Base-by-base conservation (phyloP, 176 grass and related monocot species). In the Pontederia paniculata region DNA sequence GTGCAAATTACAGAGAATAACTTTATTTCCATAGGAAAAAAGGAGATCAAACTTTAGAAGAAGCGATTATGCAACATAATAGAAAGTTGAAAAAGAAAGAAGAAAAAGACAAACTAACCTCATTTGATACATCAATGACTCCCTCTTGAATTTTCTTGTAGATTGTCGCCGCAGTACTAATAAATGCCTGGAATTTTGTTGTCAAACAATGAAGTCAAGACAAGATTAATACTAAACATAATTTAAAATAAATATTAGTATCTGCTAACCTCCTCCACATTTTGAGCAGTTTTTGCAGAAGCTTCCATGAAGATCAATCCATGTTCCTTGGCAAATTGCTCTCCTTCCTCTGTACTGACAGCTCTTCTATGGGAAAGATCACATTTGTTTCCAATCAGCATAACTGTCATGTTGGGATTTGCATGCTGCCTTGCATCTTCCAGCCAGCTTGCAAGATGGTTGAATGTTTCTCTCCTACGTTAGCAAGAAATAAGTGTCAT, bases 81-180 rank as follows among this genome's bases (percentile, higher is more conserved):
- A 9, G 9, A 23, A 42, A 21, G n/a, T 14, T 31, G 64, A n/a
- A 21, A 50, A 2, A 52, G 1, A 46, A 70, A 48, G 17, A 12
- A 21, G 5, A 20, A 21, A 23, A 23, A 11, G 12, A 57, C 44
- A 75, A 68, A 19, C 21, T 21, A 22, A 87, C 78, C 83, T 87
- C 83, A 72, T 87, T 87, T 57, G 78, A 87, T 78, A 81, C 78
- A 50, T 87, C 83, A n/a, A 87, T 74, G 28, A 87, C 83, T 44
- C 83, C 83, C 68, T 87, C 83, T 25, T 81, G 83, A 21, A 81
- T 87, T 72, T 87, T 87, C 74, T 87, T 87, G 66, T 81, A 81
- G 52, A 87, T 81, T 42, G 78, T 72, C 23, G 70, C 78, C 58
- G 83, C 78, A 14, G 83, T 87, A 58, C 74, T 81, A 25, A 87